Conservation (phyloP, 805 yeast species). For the Candida alai region DNA sequence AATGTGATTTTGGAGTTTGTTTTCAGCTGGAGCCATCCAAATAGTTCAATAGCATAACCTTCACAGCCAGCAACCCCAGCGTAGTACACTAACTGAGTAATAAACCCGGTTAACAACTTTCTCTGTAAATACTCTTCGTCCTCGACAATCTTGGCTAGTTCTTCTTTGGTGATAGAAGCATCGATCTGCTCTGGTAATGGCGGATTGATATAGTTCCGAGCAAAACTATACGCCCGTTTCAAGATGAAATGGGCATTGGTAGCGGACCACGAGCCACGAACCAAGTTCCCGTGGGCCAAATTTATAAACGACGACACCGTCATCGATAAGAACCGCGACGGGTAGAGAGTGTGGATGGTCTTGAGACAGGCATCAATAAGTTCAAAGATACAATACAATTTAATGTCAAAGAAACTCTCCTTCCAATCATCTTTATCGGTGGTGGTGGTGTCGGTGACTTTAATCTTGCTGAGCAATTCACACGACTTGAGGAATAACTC, state of each 20-base stretch:
- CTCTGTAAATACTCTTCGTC: constrained; percentile 65
- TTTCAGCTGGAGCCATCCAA: constrained; percentile 18
- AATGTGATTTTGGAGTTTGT: constrained; percentile 6
- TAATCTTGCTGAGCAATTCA: constrained; percentile 52
- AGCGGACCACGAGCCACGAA: constrained; percentile 4
- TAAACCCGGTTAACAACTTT: constrained; percentile 57
- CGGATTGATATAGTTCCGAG: constrained; percentile 43
- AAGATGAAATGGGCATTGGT: constrained; percentile 36
- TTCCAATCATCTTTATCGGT: constrained; percentile 10
- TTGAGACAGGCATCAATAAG: constrained; percentile 55
- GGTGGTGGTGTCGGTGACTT: constrained; percentile 14
- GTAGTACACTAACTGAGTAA: constrained; percentile 50
- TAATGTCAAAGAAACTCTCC: constrained; percentile 44
- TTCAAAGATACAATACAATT: constrained; percentile 66
- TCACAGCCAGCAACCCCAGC: constrained; percentile 15
- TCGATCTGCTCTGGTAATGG: constrained; percentile 44
- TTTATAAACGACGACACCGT: constrained; percentile 57
- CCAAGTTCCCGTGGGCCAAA: constrained; percentile 20
- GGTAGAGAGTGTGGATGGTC: constrained; percentile 64
- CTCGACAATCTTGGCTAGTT: constrained; percentile 35
- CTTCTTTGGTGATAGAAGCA: constrained; percentile 31
- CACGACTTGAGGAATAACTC: constrained; percentile 70
- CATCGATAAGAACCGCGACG: constrained; percentile 76
- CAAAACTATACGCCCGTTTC: constrained; percentile 62
- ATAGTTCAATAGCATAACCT: constrained; percentile 23